Percentiles rank a stretch among this genome's conserved stretches.
phyloP scores from a whole-genome alignment of 2,329 filamentous ascomycete species.

The Sphaerulina musiva region DNA sequence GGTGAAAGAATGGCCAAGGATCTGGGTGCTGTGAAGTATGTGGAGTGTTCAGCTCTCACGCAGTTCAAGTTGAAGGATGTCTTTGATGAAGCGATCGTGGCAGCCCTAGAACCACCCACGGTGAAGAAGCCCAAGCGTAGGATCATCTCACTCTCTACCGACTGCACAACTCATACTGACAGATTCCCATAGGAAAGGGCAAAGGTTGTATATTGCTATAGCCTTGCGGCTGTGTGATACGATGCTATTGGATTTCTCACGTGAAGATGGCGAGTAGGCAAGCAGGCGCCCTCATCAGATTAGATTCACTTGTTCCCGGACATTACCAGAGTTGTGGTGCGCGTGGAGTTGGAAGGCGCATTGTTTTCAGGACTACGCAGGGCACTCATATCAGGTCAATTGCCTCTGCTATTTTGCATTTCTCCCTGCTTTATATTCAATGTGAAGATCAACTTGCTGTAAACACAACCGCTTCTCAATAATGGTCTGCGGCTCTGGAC shows the following conservation, averaged over 20 bases:
- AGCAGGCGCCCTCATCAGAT: constrained; percentile 16
- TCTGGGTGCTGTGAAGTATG: constrained; percentile 95
- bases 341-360: constrained; percentile 18
- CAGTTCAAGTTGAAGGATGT: constrained; percentile 99
- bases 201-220: constrained; percentile 33
- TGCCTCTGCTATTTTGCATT: neutral
- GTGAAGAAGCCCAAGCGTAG: constrained; percentile 58
- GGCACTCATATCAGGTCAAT: constrained; percentile 17
- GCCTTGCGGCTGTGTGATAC: neutral
- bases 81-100: constrained; percentile 98
- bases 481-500: neutral
- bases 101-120: constrained; percentile 79
- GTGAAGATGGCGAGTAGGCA: constrained; percentile 1
- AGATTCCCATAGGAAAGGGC: constrained; percentile 24
- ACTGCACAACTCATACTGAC: neutral
- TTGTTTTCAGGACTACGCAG: constrained; percentile 17
- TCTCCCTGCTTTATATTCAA: neutral
- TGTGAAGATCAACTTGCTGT: too few relatives aligned
- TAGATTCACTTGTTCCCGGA: constrained; percentile 13
- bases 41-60: constrained; percentile 95
- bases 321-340: constrained; percentile 15
- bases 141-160: neutral
- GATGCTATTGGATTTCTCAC: constrained; percentile 1
- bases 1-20: constrained; percentile 96
- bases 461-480: too few relatives aligned